phyloP scores from a whole-genome alignment of 805 yeast species.

The Candida loeiensis region DNA sequence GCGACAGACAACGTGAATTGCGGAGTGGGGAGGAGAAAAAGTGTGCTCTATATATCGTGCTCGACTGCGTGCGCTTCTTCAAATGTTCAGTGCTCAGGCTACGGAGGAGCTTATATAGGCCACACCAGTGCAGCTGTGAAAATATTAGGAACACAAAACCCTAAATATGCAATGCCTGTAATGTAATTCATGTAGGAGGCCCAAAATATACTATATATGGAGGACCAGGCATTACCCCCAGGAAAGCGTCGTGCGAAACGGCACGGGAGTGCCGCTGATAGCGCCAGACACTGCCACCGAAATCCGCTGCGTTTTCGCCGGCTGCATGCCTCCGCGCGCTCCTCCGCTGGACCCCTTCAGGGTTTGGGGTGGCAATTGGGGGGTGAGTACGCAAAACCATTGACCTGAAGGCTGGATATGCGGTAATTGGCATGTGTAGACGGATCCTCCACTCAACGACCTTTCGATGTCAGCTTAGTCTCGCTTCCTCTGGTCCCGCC shows the following conservation, averaged over 20 bases:
- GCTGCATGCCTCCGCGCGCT: neutral
- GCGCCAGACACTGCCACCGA: too few species aligned
- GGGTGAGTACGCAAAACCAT: constrained; percentile 4
- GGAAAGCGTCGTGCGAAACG: neutral
- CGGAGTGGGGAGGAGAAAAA: neutral
- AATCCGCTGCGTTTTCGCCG: too few species aligned
- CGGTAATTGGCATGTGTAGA: constrained; percentile 1
- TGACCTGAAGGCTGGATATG: neutral
- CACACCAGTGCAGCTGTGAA: neutral
- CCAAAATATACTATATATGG: neutral
- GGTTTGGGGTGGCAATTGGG: constrained; percentile 3
- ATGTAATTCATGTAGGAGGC: neutral
- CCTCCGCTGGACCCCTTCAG: neutral
- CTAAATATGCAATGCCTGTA: neutral
- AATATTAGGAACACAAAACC: constrained; percentile 1
- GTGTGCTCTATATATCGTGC: neutral
- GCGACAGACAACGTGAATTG: neutral
- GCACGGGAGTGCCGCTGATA: too few species aligned
- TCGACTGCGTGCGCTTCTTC: neutral
- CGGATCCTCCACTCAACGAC: neutral
- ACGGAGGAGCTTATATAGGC: constrained; percentile 4
- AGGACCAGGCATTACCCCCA: neutral
- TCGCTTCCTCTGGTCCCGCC: neutral
- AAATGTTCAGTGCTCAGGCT: neutral
- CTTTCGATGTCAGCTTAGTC: neutral